Evolutionary conservation across 164 flowering plant species (phyloP).

Genomic region (Echeveria elegans): DNA sequence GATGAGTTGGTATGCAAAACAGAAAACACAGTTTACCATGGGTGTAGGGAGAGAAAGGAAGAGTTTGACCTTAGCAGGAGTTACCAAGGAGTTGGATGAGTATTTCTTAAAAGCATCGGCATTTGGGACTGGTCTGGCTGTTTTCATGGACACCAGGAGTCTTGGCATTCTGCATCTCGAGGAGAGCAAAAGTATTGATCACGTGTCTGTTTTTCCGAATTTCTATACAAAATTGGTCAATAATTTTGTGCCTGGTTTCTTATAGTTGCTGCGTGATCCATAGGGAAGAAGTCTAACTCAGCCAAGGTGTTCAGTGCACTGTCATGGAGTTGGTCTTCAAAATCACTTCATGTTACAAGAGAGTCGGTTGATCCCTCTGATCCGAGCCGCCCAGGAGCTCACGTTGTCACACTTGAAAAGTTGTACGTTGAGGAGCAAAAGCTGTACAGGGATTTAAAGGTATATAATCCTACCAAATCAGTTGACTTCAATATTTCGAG

Average conservation of each 20-base stretch:
- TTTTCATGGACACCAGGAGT: constrained; percentile 47
- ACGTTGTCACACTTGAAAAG: constrained; percentile 56
- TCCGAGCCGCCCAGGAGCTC: constrained; percentile 74
- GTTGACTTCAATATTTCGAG: not conserved
- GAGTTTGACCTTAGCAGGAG: constrained; percentile 45
- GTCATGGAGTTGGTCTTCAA: constrained; percentile 86
- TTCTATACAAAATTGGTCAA: not conserved
- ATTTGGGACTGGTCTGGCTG: constrained; percentile 49
- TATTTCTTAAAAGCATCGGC: constrained; percentile 68
- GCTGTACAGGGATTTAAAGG: constrained; percentile 74
- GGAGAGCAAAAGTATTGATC: constrained; percentile 42
- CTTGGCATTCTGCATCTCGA: constrained; percentile 26
- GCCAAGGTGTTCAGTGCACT: constrained; percentile 73
- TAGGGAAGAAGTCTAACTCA: constrained; percentile 67
- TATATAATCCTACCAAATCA: constrained; percentile 9
- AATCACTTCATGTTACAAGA: constrained; percentile 46
- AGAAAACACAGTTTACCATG: constrained; percentile 39
- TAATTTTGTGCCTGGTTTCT: not conserved
- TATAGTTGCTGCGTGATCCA: constrained; percentile 6
- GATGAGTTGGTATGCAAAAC: constrained; percentile 42
- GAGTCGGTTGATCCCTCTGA: constrained; percentile 41
- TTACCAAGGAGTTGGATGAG: constrained; percentile 71
- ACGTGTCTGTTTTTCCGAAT: not conserved
- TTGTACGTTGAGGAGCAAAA: constrained; percentile 56
- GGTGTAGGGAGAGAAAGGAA: constrained; percentile 42